Conservation (phyloP, 306 rosid species). For the Castanospermum australe region DNA sequence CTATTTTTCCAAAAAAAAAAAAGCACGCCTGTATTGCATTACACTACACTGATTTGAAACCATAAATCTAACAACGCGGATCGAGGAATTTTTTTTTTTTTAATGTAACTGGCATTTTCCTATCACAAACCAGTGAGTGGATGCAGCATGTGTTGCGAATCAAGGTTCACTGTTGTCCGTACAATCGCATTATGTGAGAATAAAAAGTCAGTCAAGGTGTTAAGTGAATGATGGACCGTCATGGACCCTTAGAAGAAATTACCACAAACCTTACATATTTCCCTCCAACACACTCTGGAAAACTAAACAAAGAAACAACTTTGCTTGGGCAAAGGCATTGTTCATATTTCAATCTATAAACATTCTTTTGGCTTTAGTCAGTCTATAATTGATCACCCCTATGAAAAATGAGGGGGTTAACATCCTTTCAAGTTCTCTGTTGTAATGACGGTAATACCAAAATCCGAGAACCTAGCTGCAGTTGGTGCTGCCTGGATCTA, state of each 20-base stretch:
- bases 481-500: constrained; percentile 20
- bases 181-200: background rate
- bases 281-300: background rate
- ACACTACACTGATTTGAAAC: no score
- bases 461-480: constrained; percentile 13
- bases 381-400: constrained; percentile 25
- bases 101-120: background rate
- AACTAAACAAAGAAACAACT: constrained; percentile 5
- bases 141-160: background rate
- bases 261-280: constrained; percentile 7
- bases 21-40: no score
- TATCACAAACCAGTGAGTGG: background rate
- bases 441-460: constrained; percentile 19
- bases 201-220: background rate
- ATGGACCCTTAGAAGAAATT: no score
- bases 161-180: background rate
- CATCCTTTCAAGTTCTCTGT: constrained; percentile 13
- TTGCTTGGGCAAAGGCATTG: constrained; percentile 22
- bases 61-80: no score
- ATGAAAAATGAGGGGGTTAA: constrained; percentile 22
- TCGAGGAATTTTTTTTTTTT: no score
- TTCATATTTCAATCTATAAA: constrained; percentile 18
- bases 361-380: constrained; percentile 29
- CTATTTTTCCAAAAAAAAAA: no score
- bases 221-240: background rate